Percentiles rank a stretch among this genome's conserved stretches.
These are phyloP conservation scores for Trametes villosa DNA, from an alignment of 768 basidiomycete genomes.

Conservation along the genomic window DNA sequence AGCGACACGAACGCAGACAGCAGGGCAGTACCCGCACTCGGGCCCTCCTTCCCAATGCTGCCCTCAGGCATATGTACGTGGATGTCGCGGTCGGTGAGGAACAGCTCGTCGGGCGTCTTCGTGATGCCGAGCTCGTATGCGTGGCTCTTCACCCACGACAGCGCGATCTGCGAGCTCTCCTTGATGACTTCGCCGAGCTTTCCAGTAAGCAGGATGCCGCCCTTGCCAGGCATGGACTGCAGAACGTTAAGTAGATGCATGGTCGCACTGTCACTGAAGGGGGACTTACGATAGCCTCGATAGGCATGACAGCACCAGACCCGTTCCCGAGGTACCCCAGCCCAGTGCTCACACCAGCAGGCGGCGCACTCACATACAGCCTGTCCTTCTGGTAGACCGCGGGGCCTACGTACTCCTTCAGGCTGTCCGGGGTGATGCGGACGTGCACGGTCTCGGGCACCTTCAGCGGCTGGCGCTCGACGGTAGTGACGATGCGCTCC, in stretches of 20 bases:
- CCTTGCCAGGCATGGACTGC: constrained; percentile 94
- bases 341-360: constrained; percentile 93
- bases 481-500: constrained; percentile 71
- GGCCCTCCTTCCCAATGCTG: constrained; percentile 92
- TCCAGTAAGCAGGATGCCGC: constrained; percentile 88
- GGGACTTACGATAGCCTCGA: constrained; percentile 86
- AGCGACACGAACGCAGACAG: constrained; percentile 89
- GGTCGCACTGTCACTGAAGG: not conserved
- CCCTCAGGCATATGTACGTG: constrained; percentile 99
- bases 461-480: constrained; percentile 75
- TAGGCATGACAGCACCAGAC: constrained; percentile 94
- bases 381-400: constrained; percentile 94
- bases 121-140: constrained; percentile 91
- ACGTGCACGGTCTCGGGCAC: constrained; percentile 83
- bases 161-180: constrained; percentile 92
- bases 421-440: constrained; percentile 79
- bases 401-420: constrained; percentile 97
- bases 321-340: constrained; percentile 97
- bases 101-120: constrained; percentile 65
- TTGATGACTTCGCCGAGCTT: constrained; percentile 98
- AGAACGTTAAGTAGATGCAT: constrained; percentile 5
- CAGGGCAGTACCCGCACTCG: constrained; percentile 95
- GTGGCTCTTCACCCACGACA: constrained; percentile 92
- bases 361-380: constrained; percentile 79
- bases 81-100: constrained; percentile 84